A percentile compares a stretch with the other conserved stretches of the same genome.
phyloP scores from a whole-genome alignment of 192 early-diverging fungal species.

The Podila verticillata region DNA sequence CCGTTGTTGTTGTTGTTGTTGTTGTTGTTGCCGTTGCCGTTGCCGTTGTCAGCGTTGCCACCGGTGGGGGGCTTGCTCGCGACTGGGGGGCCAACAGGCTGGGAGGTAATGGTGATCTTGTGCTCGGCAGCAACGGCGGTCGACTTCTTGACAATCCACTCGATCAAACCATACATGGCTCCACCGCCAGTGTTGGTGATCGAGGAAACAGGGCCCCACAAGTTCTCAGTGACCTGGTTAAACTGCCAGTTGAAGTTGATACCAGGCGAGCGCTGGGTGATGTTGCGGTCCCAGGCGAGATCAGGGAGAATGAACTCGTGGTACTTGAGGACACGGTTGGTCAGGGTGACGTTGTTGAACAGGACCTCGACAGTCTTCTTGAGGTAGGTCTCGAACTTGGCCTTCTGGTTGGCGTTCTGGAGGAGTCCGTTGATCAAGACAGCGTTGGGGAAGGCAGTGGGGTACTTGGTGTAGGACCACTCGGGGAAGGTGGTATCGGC shows the following conservation, averaged over 20 bases:
- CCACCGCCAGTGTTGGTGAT: conserved; percentile 31
- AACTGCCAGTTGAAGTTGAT: conserved; percentile 54
- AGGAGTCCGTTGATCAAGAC: conserved; percentile 58
- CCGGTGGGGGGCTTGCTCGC: conserved; percentile 2
- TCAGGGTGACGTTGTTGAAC: conserved; percentile 58
- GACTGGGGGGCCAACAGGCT: conserved; percentile 22
- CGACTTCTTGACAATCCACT: conserved; percentile 54
- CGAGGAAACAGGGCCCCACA: conserved; percentile 28
- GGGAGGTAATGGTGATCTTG: conserved; percentile 19
- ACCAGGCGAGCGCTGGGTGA: conserved; percentile 56
- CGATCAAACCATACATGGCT: conserved; percentile 51
- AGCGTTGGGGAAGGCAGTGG: conserved; percentile 36
- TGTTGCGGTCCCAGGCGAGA: conserved; percentile 56
- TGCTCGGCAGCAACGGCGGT: conserved; percentile 49
- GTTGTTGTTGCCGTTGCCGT: background rate
- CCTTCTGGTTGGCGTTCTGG: conserved; percentile 39
- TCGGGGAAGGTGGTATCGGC: conserved; percentile 14
- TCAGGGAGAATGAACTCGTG: conserved; percentile 56
- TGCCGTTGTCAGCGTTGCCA: background rate
- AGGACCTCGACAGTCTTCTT: conserved; percentile 51
- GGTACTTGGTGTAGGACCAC: conserved; percentile 51
- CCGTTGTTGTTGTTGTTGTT: background rate
- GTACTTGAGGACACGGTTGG: conserved; percentile 44
- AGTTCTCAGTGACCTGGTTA: conserved; percentile 44
- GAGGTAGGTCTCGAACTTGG: conserved; percentile 54